Evolutionary conservation across 2,329 filamentous ascomycete genomes (phyloP), one percentile per base, ranked within the genome.

Genomic region (Diaporthe longicolla): DNA sequence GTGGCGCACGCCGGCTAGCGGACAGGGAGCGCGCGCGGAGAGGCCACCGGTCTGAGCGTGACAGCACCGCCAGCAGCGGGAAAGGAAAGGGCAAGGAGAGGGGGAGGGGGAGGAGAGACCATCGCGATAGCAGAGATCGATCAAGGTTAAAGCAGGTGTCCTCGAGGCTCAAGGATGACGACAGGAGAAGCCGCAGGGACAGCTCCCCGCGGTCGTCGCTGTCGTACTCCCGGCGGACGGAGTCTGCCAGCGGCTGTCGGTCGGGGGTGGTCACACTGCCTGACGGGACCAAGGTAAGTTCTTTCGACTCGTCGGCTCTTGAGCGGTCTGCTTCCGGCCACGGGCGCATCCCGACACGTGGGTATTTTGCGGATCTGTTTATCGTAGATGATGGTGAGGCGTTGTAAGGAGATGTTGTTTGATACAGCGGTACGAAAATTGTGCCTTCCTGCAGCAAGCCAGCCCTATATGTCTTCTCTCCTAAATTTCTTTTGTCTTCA

Each of bases 261-360:
- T 37, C 35, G 29, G 29, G 4, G 4, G 29, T 32, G 9, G 48
- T 21, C 59, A 32, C 5, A 13, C 4, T 11, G 29, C 40, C 15
- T 17, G 63, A 68, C 11, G 45, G 48, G 32, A 68, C 63, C 6
- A 68, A 68, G 63, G 63, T 68, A 21, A 68, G 63, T 40, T 17
- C 15, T 4, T 68, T 37, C 13, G 63, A 68, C 48, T 21, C 32
- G 48, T 54, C 63, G 8, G 32, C 32, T 2, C 15, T 68, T 3
- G 63, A 68, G 19, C 21, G 21, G 61, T 19, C 29, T 24, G 61
- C 61, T 2, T 52, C 63, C 19, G 63, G 63, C 8, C 37, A 26
- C 1, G 63, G 63, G 32, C 45, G 63, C 1, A 54, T 68, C 8
- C 63, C 63, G 1, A 4, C 3, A 4, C 63, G 63, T 11, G 63